phyloP scores from a whole-genome alignment of 1,284 basidiomycete species.

The Agroathelia rolfsii region DNA sequence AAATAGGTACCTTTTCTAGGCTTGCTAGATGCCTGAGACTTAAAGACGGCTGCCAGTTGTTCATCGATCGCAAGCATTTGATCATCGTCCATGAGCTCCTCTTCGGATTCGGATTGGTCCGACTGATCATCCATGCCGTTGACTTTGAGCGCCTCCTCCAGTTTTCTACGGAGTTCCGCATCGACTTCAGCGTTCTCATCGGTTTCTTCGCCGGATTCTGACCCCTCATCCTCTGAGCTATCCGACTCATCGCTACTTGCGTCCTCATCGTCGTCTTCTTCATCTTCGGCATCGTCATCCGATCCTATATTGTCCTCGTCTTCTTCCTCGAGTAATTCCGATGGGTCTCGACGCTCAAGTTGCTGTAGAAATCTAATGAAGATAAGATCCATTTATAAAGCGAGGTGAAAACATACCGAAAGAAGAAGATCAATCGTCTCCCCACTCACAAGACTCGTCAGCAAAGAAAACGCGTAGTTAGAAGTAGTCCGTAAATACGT shows the following conservation, averaged over 20 bases:
- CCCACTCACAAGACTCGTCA: conserved; percentile 61
- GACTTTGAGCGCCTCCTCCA: conserved; percentile 70
- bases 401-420: conserved; percentile 47
- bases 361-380: conserved; percentile 51
- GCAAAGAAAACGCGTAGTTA: conserved; percentile 73
- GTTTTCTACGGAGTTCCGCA: conserved; percentile 67
- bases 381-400: conserved; percentile 6
- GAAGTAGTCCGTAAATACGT: conserved; percentile 76
- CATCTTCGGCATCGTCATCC: too few species aligned
- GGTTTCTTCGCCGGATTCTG: too few species aligned
- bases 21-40: conserved; percentile 53
- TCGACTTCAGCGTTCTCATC: too few species aligned
- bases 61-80: conserved; percentile 97
- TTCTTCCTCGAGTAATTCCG: conserved; percentile 38
- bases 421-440: conserved; percentile 80
- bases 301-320: too few species aligned
- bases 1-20: conserved; percentile 62
- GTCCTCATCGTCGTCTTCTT: too few species aligned
- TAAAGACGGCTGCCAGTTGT: conserved; percentile 86
- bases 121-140: conserved; percentile 50
- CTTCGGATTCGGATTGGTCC: conserved; percentile 36
- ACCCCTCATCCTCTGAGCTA: conserved; percentile 33
- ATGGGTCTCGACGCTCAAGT: conserved; percentile 65
- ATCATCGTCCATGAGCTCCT: conserved; percentile 86
- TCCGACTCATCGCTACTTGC: conserved; percentile 32